Evolutionary conservation across 2,329 filamentous ascomycete genomes (phyloP).

Genomic region (Fusarium citri): DNA sequence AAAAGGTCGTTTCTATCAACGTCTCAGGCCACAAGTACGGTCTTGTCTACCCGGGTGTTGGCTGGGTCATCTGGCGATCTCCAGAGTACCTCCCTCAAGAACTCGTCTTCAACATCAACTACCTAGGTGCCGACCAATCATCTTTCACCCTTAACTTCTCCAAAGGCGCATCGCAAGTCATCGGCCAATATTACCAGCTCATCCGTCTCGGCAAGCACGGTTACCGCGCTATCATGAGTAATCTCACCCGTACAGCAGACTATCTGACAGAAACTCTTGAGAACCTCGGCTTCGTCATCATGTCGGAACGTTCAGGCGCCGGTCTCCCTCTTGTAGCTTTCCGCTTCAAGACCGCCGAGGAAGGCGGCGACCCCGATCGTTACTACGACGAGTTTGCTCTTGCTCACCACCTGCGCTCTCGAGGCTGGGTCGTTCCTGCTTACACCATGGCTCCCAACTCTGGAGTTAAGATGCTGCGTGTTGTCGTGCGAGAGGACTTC

Average conservation of each 20-base stretch:
- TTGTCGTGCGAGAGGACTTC: slow-evolving; percentile 95
- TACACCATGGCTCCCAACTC: slow-evolving; percentile 97
- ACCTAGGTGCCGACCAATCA: slow-evolving; percentile 93
- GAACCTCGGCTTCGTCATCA: slow-evolving; percentile 84
- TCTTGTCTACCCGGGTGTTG: slow-evolving; percentile 87
- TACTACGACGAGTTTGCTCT: slow-evolving; percentile 80
- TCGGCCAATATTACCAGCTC: slow-evolving; percentile 97
- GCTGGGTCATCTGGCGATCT: slow-evolving; percentile 91
- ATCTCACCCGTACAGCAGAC: slow-evolving; percentile 89
- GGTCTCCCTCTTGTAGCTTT: slow-evolving; percentile 93
- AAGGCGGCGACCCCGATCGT: slow-evolving; percentile 61
- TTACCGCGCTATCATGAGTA: slow-evolving; percentile 93
- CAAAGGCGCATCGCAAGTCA: slow-evolving; percentile 93
- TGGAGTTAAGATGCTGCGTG: slow-evolving; percentile 87
- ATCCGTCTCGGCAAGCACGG: slow-evolving; percentile 94
- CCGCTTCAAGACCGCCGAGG: slow-evolving; percentile 72
- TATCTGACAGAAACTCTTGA: slow-evolving; percentile 82
- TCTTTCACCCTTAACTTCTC: slow-evolving; percentile 98
- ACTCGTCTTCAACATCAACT: slow-evolving; percentile 99
- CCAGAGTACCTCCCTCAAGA: slow-evolving; percentile 88
- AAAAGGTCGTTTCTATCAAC: slow-evolving; percentile 93
- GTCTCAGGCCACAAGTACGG: slow-evolving; percentile 89
- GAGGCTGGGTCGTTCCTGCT: slow-evolving; percentile 93
- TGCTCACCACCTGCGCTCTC: slow-evolving; percentile 85
- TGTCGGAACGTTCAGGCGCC: slow-evolving; percentile 81